These are phyloP conservation scores for Didymellaceae sp. DNA, from an alignment of 2,329 filamentous ascomycete species.

Conservation along the genomic window DNA sequence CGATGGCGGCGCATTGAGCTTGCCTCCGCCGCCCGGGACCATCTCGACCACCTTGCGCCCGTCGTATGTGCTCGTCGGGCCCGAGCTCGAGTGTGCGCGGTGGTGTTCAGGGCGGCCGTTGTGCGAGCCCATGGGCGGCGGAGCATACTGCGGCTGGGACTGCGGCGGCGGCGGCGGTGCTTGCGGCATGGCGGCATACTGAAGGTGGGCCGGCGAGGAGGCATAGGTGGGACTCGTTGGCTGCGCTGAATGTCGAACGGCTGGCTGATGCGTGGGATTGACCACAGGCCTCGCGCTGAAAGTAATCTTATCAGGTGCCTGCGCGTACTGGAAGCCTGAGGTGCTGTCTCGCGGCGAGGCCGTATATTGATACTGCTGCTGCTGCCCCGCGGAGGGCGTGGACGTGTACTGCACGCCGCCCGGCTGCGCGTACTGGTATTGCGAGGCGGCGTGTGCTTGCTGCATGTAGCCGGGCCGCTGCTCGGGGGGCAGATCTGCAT, in stretches of 20 bases:
- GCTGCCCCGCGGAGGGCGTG: slow-evolving; percentile 19
- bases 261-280: slow-evolving; percentile 15
- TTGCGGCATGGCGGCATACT: slow-evolving; percentile 36
- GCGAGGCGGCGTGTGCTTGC: slow-evolving; percentile 27
- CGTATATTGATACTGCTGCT: slow-evolving; percentile 41
- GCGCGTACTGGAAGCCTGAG: slow-evolving; percentile 49
- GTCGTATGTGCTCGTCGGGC: slow-evolving; percentile 30
- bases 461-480: slow-evolving; percentile 51
- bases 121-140: slow-evolving; percentile 42
- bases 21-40: slow-evolving; percentile 46
- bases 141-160: slow-evolving; percentile 35
- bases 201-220: slow-evolving; percentile 25
- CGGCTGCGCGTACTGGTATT: slow-evolving; percentile 28
- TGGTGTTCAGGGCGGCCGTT: slow-evolving; percentile 36
- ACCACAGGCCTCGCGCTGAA: slow-evolving; percentile 51
- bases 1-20: slow-evolving; percentile 38
- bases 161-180: slow-evolving; percentile 19
- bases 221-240: slow-evolving; percentile 28
- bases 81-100: slow-evolving; percentile 31
- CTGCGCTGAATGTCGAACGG: slow-evolving; percentile 38
- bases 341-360: slow-evolving; percentile 31
- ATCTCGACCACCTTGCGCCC: slow-evolving; percentile 51
- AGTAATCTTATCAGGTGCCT: slow-evolving; percentile 49
- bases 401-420: slow-evolving; percentile 43
- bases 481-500: slow-evolving; percentile 53